Evolutionary conservation across 179 eudicot species (phyloP).

Genomic region (Drosera spatulata): DNA sequence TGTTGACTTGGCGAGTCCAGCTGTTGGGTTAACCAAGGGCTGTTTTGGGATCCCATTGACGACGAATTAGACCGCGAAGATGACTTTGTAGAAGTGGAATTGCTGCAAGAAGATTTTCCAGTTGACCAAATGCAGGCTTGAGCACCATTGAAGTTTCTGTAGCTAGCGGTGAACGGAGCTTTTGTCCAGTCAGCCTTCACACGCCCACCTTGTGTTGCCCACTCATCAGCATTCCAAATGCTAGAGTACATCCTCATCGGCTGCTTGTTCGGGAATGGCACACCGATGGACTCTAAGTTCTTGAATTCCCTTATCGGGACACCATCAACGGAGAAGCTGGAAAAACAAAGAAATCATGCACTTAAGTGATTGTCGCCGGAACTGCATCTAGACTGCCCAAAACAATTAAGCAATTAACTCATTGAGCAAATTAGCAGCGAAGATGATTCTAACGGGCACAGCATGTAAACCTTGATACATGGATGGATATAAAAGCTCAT

Average conservation of each 20-base stretch:
- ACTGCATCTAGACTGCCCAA: too few relatives aligned
- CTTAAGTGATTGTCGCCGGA: too few relatives aligned
- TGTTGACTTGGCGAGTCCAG: conserved; percentile 7
- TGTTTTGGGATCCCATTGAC: neutral
- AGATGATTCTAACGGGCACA: too few relatives aligned
- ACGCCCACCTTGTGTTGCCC: conserved; percentile 39
- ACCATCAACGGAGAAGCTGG: conserved; percentile 25
- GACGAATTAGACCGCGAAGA: neutral
- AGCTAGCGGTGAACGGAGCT: conserved; percentile 26
- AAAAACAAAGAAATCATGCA: neutral
- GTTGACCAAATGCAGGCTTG: conserved; percentile 16
- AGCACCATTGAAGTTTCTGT: conserved; percentile 13
- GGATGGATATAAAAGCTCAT: too few relatives aligned
- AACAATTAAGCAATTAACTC: too few relatives aligned
- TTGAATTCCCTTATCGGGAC: conserved; percentile 24
- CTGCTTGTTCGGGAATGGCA: conserved; percentile 26
- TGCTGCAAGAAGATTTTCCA: too few relatives aligned
- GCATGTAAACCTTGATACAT: too few relatives aligned
- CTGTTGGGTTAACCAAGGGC: conserved; percentile 7
- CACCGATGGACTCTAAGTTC: conserved; percentile 20
- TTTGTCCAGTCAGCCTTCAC: conserved; percentile 29
- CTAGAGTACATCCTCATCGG: conserved; percentile 37
- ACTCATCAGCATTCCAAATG: conserved; percentile 36
- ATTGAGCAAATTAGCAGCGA: too few relatives aligned
- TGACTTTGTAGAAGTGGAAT: neutral